Evolutionary conservation across 805 yeast genomes (phyloP).

Genomic region (Metschnikowia proteae): DNA sequence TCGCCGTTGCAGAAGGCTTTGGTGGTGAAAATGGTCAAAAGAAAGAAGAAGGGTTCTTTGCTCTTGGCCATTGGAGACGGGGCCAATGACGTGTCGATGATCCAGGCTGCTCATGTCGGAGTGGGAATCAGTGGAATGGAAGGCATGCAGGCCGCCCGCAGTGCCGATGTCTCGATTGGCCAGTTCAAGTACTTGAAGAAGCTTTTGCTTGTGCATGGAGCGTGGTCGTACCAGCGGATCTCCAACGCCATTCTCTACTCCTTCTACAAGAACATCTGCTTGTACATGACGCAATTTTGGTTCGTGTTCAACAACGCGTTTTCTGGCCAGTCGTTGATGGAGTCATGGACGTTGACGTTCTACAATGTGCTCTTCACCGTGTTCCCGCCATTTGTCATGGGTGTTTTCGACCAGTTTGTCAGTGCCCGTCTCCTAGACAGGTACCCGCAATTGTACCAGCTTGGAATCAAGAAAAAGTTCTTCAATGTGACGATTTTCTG

Average conservation of each 20-base stretch:
- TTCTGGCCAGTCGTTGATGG: conserved; percentile 94
- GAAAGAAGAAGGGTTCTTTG: conserved; percentile 65
- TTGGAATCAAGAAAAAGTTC: conserved; percentile 86
- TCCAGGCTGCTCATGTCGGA: conserved; percentile 99
- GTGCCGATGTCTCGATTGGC: conserved; percentile 96
- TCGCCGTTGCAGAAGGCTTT: conserved; percentile 96
- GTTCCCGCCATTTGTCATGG: conserved; percentile 92
- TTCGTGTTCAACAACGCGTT: conserved; percentile 87
- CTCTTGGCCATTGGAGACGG: conserved; percentile 97
- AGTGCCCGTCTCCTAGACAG: conserved; percentile 84
- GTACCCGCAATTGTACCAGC: conserved; percentile 86
- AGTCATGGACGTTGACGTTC: conserved; percentile 96
- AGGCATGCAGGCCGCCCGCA: conserved; percentile 98
- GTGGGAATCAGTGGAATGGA: conserved; percentile 99
- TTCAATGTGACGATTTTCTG: conserved; percentile 90
- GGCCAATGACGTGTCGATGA: conserved; percentile 98
- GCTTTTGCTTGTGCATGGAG: conserved; percentile 86
- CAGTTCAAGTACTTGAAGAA: conserved; percentile 86
- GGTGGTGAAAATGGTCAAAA: conserved; percentile 90
- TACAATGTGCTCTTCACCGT: conserved; percentile 94
- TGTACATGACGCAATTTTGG: conserved; percentile 99
- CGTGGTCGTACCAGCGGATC: conserved; percentile 96
- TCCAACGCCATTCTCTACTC: conserved; percentile 91
- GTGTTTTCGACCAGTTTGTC: conserved; percentile 95
- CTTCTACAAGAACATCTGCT: conserved; percentile 90